Percentiles rank a stretch among this genome's conserved stretches.
Conservation (phyloP, 2,329 filamentous ascomycete species). For the Penicillium sp. region DNA sequence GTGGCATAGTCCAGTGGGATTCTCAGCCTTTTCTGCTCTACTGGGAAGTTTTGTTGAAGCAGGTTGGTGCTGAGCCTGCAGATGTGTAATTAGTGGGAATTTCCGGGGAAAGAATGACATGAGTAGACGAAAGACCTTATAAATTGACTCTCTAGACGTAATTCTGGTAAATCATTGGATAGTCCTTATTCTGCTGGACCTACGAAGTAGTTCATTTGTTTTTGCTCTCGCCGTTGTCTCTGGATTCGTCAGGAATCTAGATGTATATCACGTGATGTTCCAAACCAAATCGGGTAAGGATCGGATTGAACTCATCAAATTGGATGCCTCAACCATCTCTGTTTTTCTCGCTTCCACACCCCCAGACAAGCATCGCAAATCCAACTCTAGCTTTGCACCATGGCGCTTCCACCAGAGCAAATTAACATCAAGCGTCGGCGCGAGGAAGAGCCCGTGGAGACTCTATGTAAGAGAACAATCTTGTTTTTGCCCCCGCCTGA, state of each 20-base stretch:
- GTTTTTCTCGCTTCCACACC: constrained; percentile 6
- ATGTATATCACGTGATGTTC: background rate
- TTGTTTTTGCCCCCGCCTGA: constrained; percentile 13
- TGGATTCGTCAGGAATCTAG: background rate
- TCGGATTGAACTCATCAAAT: constrained; percentile 6
- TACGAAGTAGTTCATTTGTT: no score
- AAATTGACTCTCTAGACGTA: no score
- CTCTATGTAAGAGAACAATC: constrained; percentile 43
- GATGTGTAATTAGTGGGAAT: constrained; percentile 24
- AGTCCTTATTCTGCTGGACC: no score
- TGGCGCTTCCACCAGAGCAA: constrained; percentile 49
- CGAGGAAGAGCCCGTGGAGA: constrained; percentile 55
- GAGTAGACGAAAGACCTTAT: constrained; percentile 19
- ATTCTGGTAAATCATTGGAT: no score
- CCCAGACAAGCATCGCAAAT: background rate
- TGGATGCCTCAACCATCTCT: constrained; percentile 6
- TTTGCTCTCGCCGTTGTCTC: background rate
- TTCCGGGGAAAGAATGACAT: constrained; percentile 17
- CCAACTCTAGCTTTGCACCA: constrained; percentile 18
- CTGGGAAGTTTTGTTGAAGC: background rate
- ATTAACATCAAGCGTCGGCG: constrained; percentile 56
- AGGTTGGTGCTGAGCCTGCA: constrained; percentile 3
- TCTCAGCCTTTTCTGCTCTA: constrained; percentile 5
- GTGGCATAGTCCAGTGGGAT: constrained; percentile 17
- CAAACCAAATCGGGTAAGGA: background rate